A percentile compares a stretch with the other conserved stretches of the same genome.
phyloP scores from a whole-genome alignment of 2,329 filamentous ascomycete genomes.

The Ceratocystis lukuohia region DNA sequence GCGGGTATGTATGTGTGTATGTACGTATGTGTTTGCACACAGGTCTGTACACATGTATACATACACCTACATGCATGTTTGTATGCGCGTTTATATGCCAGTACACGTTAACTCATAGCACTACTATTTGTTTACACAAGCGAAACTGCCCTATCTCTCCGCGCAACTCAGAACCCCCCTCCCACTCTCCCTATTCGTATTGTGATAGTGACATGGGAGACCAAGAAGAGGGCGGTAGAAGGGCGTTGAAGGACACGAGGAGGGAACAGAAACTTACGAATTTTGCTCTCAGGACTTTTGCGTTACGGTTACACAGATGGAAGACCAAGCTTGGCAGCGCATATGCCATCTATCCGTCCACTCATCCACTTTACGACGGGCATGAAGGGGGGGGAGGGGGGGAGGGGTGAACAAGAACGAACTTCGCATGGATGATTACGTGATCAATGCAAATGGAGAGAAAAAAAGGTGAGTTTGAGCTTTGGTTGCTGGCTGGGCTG shows the following conservation, averaged over 20 bases:
- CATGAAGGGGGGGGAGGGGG: not conserved
- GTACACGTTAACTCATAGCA: not conserved
- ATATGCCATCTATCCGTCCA: not conserved
- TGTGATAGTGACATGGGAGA: no score
- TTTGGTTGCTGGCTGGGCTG: not conserved
- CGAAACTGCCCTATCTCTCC: no score
- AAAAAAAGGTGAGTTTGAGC: not conserved
- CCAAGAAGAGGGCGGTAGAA: no score
- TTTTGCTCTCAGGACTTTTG: not conserved
- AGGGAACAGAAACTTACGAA: not conserved
- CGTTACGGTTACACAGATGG: not conserved
- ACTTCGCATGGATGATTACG: slow-evolving; percentile 7
- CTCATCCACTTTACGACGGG: not conserved
- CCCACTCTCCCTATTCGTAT: no score
- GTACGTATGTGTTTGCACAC: not conserved
- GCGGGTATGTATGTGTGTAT: not conserved
- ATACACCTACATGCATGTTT: not conserved
- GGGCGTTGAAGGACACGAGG: no score
- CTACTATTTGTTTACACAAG: not conserved
- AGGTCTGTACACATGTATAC: not conserved
- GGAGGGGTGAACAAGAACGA: not conserved
- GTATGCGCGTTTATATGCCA: not conserved
- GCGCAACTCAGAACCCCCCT: no score
- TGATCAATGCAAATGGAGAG: slow-evolving; percentile 1
- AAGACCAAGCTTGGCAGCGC: not conserved